Conservation (phyloP, 176 grass and related monocot species). For the bread wheat (Triticum aestivum) region IWGSC_CS_RefSeq_v2.1 NC_057807.1:5708032-5708531, state of each 20-base stretch:
- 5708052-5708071: background rate
- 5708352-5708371: background rate
- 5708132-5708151: no score
- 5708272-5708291: background rate
- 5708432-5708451: no score
- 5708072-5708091: background rate
- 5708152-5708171: no score
- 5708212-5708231: no score
- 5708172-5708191: background rate
- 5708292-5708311: background rate
- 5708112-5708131: no score
- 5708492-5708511: no score
- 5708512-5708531: no score
- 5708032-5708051: background rate
- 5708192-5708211: background rate
- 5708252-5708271: background rate
- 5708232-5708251: background rate
- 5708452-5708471: no score
- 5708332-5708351: background rate
- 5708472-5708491: no score
- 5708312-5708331: background rate
- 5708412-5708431: background rate
- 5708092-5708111: no score
- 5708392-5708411: background rate
- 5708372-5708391: background rate